Base-by-base conservation (phyloP, 352 stramenopile species). In the Globisporangium nodosum region DNA sequence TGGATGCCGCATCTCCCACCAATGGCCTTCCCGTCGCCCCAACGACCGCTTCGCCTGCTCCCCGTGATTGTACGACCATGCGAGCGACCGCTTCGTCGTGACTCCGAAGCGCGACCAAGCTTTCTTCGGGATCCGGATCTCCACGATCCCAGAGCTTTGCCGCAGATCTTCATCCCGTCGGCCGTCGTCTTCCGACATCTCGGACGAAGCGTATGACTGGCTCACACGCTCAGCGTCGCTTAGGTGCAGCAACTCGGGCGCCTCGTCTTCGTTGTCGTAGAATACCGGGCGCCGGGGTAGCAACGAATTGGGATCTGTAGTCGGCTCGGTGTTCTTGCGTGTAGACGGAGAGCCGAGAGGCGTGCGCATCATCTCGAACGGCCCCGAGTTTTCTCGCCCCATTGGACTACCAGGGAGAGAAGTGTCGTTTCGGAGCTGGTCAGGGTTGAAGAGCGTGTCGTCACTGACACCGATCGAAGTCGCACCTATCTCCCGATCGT, bases 81-180 rank as follows among this genome's bases (percentile, higher is more conserved):
- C 81, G 52, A 91, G 88, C 0, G 84, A 91, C 31, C 78, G 70
- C 31, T 86, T 81, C 18, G 75, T 75, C 2, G 74, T 73, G 7
- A 88, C 78, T 6, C 80, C 80, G 42, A 90, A 72, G 16, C 81
- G 73, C 20, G 81, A 78, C 85, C 85, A 94, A 15, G 84, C 83
- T 66, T 92, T 92, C 49, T 85, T 87, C 20, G 85, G 85, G 42
- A 94, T 85, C 46, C 81, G 85, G 58, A 94, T 94, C 45, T 92
- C 81, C 2, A 92, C 71, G n/a, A 76, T 66, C 4, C 77, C 82
- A 13, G 79, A 71, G 3, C 74, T 68, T 24, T 78, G 59, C 3
- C 69, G 68, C 0, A 63, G 54, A 0, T 70, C 57, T 21, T 69
- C 74, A 42, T 70, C 68, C 27, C 46, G 59, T 48, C 72, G 53